Evolutionary conservation across 1,284 basidiomycete species (phyloP), one percentile per base, ranked within the genome.

Genomic region (Cutaneotrichosporon sp.): DNA sequence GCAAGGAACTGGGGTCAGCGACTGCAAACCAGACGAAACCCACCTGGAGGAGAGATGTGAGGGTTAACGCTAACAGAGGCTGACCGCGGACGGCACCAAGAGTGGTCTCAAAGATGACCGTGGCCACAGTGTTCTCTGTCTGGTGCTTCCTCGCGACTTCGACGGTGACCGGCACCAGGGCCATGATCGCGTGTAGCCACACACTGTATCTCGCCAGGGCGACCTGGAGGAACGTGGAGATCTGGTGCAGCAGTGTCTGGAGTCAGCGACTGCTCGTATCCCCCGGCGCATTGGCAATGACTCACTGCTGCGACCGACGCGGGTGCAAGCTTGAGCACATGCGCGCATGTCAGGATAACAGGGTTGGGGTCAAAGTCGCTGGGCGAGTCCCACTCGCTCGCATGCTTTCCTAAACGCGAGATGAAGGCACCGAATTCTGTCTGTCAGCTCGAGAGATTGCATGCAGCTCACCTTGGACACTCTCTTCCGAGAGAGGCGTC

Each of bases 281-380:
- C n/a, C n/a, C n/a, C n/a, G n/a, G 7, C 1, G 34, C 24, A 10
- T 13, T 9, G 16, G 14, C 7, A 13, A 57, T 42, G 56, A 60
- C 66, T 58, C 38, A 68, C 69, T 8, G 60, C 38, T 6, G 56
- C 34, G 0, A 60, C 27, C 2, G 42, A 7, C 0, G 58, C n/a
- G 4, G 69, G 62, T 2, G 60, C 61, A 2, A 69, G 64, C 25
- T 60, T 47, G 18, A 75, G 60, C 0, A 73, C 20, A 0, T 20
- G 22, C 27, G 8, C 60, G 58, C 53, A 67, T 66, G 57, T 60
- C 20, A 52, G 53, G 43, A 78, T 46, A 0, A 69, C 52, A 0
- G 69, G 65, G 43, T 76, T 72, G 11, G 75, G 72, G 56, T 76
- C 69, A 27, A 75, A 74, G 13, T 56, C 55, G 6, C 68, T 65